These are phyloP conservation scores for Tieghemostelium lacteum DNA, from an alignment of 78 protist genomes.

Conservation along the genomic window DNA sequence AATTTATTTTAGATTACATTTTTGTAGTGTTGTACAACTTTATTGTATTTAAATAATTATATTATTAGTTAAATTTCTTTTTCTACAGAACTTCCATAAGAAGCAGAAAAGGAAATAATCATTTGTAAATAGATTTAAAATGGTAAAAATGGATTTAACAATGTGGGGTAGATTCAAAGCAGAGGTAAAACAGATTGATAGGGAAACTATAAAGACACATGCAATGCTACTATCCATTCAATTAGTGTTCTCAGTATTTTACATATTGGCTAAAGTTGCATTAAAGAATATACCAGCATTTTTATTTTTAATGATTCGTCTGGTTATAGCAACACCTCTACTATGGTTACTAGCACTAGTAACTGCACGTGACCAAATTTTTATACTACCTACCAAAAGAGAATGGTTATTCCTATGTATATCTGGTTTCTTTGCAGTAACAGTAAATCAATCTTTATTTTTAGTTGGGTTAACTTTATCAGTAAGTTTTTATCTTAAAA, in stretches of 20 bases:
- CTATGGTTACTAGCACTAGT: conserved; percentile 31
- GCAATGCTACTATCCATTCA: conserved; percentile 44
- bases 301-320: conserved; percentile 23
- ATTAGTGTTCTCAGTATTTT: conserved; percentile 43
- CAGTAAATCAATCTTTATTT: conserved; percentile 44
- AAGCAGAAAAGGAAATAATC: too few relatives aligned
- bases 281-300: conserved; percentile 11
- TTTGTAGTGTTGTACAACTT: too few relatives aligned
- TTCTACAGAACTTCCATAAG: too few relatives aligned
- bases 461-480: conserved; percentile 41
- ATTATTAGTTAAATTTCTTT: too few relatives aligned
- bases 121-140: neutral
- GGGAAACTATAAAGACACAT: conserved; percentile 30
- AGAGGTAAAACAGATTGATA: neutral
- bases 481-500: conserved; percentile 1
- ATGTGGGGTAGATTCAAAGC: conserved; percentile 19
- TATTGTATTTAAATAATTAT: too few relatives aligned
- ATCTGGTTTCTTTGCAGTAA: conserved; percentile 38
- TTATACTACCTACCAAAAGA: conserved; percentile 1
- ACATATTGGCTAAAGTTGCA: conserved; percentile 30
- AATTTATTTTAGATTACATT: too few relatives aligned
- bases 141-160: conserved; percentile 53
- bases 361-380: neutral
- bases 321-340: conserved; percentile 51
- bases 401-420: conserved; percentile 15